phyloP scores from a whole-genome alignment of 495 filamentous ascomycete species.

The Podospora anserina region DNA sequence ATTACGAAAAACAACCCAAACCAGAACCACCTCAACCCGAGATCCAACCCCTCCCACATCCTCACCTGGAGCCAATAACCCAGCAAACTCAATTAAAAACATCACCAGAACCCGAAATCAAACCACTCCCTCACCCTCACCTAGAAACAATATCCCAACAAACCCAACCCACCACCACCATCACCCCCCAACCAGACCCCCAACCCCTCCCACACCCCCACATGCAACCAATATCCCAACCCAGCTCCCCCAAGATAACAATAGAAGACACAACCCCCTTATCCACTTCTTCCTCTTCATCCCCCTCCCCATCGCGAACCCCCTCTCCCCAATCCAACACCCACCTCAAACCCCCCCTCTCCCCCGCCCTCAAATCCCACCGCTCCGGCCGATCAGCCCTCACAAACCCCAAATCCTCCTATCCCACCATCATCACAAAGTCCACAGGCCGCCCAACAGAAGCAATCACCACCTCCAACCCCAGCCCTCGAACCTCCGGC shows the following conservation, averaged over 20 bases:
- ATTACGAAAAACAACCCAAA: neutral
- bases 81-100: neutral
- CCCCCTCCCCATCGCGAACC: neutral
- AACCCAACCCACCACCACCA: neutral
- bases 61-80: conserved; percentile 3
- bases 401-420: conserved; percentile 17
- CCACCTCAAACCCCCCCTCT: neutral
- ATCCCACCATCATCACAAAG: conserved; percentile 18
- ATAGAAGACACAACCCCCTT: neutral
- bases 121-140: neutral
- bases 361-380: neutral
- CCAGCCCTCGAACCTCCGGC: conserved; percentile 5
- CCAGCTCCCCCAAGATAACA: neutral
- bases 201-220: neutral
- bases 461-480: conserved; percentile 13
- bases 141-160: conserved; percentile 9
- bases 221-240: conserved; percentile 1
- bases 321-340: neutral
- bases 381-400: neutral
- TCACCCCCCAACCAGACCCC: neutral
- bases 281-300: neutral
- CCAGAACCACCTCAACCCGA: neutral
- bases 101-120: neutral
- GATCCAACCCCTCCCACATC: neutral
- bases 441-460: conserved; percentile 20